phyloP scores from a whole-genome alignment of 305 asterid species.

The Ruellia speciosa region DNA sequence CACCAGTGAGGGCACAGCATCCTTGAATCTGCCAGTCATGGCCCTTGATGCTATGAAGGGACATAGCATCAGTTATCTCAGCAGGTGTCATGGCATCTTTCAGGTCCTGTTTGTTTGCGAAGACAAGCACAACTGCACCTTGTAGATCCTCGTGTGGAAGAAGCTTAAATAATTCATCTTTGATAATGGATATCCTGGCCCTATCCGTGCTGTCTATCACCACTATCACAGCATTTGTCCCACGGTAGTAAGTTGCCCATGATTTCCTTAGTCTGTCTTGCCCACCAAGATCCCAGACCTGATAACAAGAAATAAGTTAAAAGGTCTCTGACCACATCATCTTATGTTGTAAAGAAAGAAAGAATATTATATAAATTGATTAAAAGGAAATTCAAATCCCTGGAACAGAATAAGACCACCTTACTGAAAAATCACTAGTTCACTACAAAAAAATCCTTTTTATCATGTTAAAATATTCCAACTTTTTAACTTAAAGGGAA shows the following conservation, averaged over 20 bases:
- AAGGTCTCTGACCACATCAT: too few species aligned
- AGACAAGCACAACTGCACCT: slow-evolving; percentile 67
- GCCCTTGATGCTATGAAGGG: slow-evolving; percentile 88
- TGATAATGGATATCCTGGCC: slow-evolving; percentile 79
- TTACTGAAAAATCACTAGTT: too few species aligned
- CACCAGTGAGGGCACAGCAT: slow-evolving; percentile 87
- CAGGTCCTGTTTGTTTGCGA: slow-evolving; percentile 89
- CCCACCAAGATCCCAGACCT: slow-evolving; percentile 99
- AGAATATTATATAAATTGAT: too few species aligned
- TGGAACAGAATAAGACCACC: too few species aligned
- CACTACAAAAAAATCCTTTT: too few species aligned
- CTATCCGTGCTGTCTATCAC: slow-evolving; percentile 94
- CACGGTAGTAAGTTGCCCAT: slow-evolving; percentile 88
- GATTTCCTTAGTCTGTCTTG: slow-evolving; percentile 87
- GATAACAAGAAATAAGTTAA: background rate
- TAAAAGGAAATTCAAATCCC: too few species aligned
- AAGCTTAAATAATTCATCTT: slow-evolving; percentile 70
- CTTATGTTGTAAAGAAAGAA: too few species aligned
- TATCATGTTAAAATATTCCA: too few species aligned
- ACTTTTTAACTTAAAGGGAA: too few species aligned
- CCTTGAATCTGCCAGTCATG: slow-evolving; percentile 98
- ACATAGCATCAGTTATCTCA: slow-evolving; percentile 82
- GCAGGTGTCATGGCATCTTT: slow-evolving; percentile 96
- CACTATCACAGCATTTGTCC: slow-evolving; percentile 77
- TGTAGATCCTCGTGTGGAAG: slow-evolving; percentile 84